Percentiles rank a stretch among this genome's conserved stretches.
Evolutionary conservation across 495 filamentous ascomycete species (phyloP).

Genomic region (Parmelia sp.): DNA sequence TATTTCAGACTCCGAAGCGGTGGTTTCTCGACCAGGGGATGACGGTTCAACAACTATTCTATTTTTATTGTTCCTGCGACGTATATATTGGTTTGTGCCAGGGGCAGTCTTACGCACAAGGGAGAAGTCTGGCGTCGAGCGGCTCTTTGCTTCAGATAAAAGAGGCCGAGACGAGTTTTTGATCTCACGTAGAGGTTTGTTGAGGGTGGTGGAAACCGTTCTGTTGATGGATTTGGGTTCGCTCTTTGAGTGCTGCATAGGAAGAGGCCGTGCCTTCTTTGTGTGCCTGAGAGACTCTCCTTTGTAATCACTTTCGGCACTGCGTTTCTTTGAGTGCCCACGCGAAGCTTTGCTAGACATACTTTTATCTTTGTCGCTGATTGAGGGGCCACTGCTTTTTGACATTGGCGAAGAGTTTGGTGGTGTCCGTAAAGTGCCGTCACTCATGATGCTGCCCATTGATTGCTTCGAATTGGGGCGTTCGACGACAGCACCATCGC

Average conservation of each 20-base stretch:
- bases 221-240: neutral
- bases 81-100: neutral
- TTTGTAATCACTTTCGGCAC: neutral
- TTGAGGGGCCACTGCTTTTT: neutral
- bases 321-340: neutral
- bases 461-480: neutral
- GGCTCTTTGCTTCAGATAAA: neutral
- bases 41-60: conserved; percentile 11
- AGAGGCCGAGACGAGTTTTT: neutral
- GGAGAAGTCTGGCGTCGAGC: neutral
- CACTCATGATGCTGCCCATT: conserved; percentile 8
- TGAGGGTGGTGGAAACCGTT: neutral
- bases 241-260: conserved; percentile 2
- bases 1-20: conserved; percentile 12
- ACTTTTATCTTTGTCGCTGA: neutral
- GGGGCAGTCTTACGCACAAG: conserved; percentile 19
- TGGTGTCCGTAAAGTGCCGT: conserved; percentile 16
- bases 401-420: conserved; percentile 9
- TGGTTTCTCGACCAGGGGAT: conserved; percentile 17
- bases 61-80: neutral
- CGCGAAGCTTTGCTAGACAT: neutral
- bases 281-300: conserved; percentile 4
- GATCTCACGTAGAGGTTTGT: conserved; percentile 10
- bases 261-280: conserved; percentile 10
- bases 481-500: conserved; percentile 18